Evolutionary conservation across 2,329 filamentous ascomycete genomes (phyloP).

Genomic region (Trichophyton equinum): DNA sequence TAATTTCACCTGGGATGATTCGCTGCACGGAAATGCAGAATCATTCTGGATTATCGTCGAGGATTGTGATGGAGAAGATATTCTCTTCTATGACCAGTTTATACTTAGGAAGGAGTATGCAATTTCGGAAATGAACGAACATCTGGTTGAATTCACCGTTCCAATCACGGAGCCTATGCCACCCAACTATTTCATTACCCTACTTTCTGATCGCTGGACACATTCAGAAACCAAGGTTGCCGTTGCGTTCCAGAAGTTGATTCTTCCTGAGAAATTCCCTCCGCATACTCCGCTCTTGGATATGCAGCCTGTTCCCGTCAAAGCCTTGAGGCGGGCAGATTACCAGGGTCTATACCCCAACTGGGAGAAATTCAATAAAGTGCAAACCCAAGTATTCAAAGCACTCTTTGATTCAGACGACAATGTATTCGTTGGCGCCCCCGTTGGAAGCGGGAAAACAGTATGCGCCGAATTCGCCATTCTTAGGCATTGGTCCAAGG

Average conservation of each 20-base stretch:
- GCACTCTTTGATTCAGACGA: conserved; percentile 82
- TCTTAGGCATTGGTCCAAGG: conserved; percentile 70
- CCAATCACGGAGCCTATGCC: conserved; percentile 96
- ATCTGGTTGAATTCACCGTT: conserved; percentile 90
- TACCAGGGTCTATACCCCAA: conserved; percentile 69
- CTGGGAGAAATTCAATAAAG: conserved; percentile 87
- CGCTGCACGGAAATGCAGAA: conserved; percentile 74
- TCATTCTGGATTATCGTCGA: conserved; percentile 96
- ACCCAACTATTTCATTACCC: conserved; percentile 94
- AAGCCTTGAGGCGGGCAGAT: conserved; percentile 75
- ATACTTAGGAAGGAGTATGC: conserved; percentile 83
- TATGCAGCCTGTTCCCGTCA: conserved; percentile 77
- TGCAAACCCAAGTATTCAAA: conserved; percentile 95
- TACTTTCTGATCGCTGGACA: conserved; percentile 96
- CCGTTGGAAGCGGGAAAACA: conserved; percentile 91
- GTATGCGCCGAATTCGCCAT: conserved; percentile 92
- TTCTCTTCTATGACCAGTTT: conserved; percentile 90
- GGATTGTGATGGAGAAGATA: conserved; percentile 92
- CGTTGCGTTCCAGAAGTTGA: conserved; percentile 87
- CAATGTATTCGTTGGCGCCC: conserved; percentile 85
- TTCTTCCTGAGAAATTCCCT: conserved; percentile 89
- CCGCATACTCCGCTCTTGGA: conserved; percentile 86
- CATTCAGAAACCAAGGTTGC: conserved; percentile 88
- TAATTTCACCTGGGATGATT: conserved; percentile 91
- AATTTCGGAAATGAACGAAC: conserved; percentile 73